Evolutionary conservation across 192 early-diverging fungal genomes (phyloP), one percentile per base, ranked within the genome.

Genomic region (Coemansia sp.): DNA sequence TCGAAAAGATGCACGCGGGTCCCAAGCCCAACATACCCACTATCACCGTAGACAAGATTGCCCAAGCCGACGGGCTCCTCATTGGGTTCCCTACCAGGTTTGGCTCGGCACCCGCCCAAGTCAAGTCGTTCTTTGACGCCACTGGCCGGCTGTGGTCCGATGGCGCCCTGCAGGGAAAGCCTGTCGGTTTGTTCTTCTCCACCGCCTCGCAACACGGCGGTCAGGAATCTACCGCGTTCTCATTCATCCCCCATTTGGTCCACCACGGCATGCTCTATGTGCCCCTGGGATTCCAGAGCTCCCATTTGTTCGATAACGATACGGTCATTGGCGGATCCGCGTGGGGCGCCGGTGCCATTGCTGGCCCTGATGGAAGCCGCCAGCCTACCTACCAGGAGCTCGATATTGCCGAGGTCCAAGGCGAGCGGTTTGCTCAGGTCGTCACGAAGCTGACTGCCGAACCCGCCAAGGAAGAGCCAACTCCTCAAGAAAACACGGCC

Each of bases 1-100:
- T 83, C 11, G 70, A 61, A 38, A 84, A 82, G 55, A 78, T 86
- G 76, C 64, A 81, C 44, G 80, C 81, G n/a, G 25, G 63, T 7
- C 60, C 65, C 33, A 71, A 67, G 55, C 23, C 43, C 36, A 58
- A 74, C 16, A 43, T 83, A 14, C 79, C 82, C 10, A 72, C 67
- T 40, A 69, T 80, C 46, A 71, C 56, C 4, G 62, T 75, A 21
- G 71, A 78, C 7, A 66, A 80, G n/a, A 16, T 49, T 86, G 1
- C 50, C 52, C 20, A 36, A 8, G 35, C 35, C 7, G 57, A 66
- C 36, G 64, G 55, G 1, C 25, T 66, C 12, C 25, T 66, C 12
- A 33, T 66, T 20, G 64, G 64, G 0, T 52, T 66, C 35, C 64
- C 64, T 6, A 54, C 64, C 26, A 44, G 64, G 6, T 66, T 59